These are phyloP conservation scores for Psilocybe mexicana DNA, from an alignment of 1,284 basidiomycete species.

Conservation along the genomic window DNA sequence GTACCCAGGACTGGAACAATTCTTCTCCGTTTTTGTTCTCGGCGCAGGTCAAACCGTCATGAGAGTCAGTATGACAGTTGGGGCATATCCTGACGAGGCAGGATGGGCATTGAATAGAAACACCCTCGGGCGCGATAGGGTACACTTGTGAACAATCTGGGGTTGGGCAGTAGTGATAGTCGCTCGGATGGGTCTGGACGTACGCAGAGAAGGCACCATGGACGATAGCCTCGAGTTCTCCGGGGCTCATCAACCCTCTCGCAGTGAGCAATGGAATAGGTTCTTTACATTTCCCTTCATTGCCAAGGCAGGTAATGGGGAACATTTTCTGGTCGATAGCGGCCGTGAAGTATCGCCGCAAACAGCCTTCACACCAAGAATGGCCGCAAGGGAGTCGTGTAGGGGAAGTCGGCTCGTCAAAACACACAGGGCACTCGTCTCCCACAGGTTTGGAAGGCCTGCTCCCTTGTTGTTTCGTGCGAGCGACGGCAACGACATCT, in stretches of 20 bases:
- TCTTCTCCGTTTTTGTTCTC: constrained; percentile 54
- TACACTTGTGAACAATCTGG: constrained; percentile 76
- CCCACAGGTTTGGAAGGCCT: constrained; percentile 11
- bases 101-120: constrained; percentile 66
- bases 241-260: constrained; percentile 46
- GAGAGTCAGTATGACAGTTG: constrained; percentile 62
- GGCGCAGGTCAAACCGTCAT: constrained; percentile 63
- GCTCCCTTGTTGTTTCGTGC: constrained; percentile 14
- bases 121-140: constrained; percentile 46
- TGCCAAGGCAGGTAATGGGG: constrained; percentile 67
- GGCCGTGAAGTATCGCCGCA: constrained; percentile 55
- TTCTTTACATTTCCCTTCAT: constrained; percentile 53
- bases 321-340: constrained; percentile 60
- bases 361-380: constrained; percentile 61
- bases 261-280: constrained; percentile 53
- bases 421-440: constrained; percentile 60
- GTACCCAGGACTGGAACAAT: constrained; percentile 61
- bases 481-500: constrained; percentile 24
- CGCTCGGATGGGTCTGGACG: constrained; percentile 52
- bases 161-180: constrained; percentile 73
- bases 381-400: constrained; percentile 63
- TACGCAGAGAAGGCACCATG: constrained; percentile 59
- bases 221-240: constrained; percentile 53
- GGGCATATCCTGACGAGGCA: constrained; percentile 71
- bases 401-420: constrained; percentile 51